Conservation (phyloP, 495 filamentous ascomycete genomes). For the Viridothelium virens region DNA sequence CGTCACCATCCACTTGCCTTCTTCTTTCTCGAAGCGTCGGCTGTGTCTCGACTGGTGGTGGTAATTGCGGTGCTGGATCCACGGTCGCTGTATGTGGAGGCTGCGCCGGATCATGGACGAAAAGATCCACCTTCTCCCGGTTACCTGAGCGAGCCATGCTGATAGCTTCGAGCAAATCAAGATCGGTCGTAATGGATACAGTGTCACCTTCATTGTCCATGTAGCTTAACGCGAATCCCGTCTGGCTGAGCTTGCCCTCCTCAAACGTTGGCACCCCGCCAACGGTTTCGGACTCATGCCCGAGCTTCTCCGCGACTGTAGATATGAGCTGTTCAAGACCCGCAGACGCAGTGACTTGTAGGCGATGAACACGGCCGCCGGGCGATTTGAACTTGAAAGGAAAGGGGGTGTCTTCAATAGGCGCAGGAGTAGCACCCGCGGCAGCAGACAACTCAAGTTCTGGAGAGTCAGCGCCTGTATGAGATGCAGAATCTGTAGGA, state of each 20-base stretch:
- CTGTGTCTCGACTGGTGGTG: slow-evolving; percentile 47
- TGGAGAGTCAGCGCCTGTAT: slow-evolving; percentile 73
- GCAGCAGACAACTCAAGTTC: slow-evolving; percentile 50
- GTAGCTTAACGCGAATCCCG: slow-evolving; percentile 93
- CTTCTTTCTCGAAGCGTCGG: slow-evolving; percentile 49
- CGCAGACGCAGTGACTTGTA: slow-evolving; percentile 72
- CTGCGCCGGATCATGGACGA: slow-evolving; percentile 87
- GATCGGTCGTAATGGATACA: slow-evolving; percentile 93
- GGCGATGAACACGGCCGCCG: slow-evolving; percentile 85
- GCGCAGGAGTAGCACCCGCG: slow-evolving; percentile 42
- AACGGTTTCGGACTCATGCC: slow-evolving; percentile 74
- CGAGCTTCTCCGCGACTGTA: slow-evolving; percentile 77
- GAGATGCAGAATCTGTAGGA: slow-evolving; percentile 89
- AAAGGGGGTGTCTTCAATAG: slow-evolving; percentile 68
- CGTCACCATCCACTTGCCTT: slow-evolving; percentile 45
- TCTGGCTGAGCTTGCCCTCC: slow-evolving; percentile 67
- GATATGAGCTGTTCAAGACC: slow-evolving; percentile 76
- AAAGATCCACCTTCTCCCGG: slow-evolving; percentile 91
- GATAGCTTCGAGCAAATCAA: slow-evolving; percentile 87
- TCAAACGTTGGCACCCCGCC: slow-evolving; percentile 67
- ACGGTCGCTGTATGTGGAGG: slow-evolving; percentile 62
- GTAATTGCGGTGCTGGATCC: slow-evolving; percentile 55
- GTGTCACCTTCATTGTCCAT: slow-evolving; percentile 96
- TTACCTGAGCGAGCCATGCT: slow-evolving; percentile 64
- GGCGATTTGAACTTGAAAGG: slow-evolving; percentile 99